Conservation (phyloP, 305 asterid species). For the Withania somnifera region DNA sequence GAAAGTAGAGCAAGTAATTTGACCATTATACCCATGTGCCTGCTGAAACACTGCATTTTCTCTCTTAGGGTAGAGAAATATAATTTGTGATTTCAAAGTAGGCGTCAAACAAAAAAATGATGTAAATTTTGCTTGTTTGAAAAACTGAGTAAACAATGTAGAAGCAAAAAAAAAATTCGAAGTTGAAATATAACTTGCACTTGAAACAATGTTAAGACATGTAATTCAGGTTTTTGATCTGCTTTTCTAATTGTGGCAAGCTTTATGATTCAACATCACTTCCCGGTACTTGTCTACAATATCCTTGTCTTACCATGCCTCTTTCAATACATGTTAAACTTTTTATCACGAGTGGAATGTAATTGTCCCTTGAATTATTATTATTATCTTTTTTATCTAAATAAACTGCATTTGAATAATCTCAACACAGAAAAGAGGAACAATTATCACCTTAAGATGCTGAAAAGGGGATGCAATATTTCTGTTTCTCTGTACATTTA, state of each 20-base stretch:
- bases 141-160: background rate
- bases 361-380: too few relatives aligned
- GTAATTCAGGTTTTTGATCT: too few relatives aligned
- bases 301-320: background rate
- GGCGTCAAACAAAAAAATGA: background rate
- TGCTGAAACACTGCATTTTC: background rate
- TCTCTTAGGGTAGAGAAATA: background rate
- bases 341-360: too few relatives aligned
- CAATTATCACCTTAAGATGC: too few relatives aligned
- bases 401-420: too few relatives aligned
- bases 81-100: background rate
- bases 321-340: background rate
- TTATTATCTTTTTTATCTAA: too few relatives aligned
- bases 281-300: background rate
- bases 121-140: background rate
- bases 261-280: background rate
- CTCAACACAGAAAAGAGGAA: too few relatives aligned
- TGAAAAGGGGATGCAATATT: too few relatives aligned
- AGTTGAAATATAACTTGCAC: background rate
- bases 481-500: too few relatives aligned
- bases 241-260: too few relatives aligned
- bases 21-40: too few relatives aligned
- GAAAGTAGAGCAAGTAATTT: background rate
- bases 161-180: background rate
- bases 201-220: background rate